A percentile compares a stretch with the other conserved stretches of the same genome.
These are phyloP conservation scores for Candida palmyrensis DNA, from an alignment of 805 yeast species.

Conservation along the genomic window DNA sequence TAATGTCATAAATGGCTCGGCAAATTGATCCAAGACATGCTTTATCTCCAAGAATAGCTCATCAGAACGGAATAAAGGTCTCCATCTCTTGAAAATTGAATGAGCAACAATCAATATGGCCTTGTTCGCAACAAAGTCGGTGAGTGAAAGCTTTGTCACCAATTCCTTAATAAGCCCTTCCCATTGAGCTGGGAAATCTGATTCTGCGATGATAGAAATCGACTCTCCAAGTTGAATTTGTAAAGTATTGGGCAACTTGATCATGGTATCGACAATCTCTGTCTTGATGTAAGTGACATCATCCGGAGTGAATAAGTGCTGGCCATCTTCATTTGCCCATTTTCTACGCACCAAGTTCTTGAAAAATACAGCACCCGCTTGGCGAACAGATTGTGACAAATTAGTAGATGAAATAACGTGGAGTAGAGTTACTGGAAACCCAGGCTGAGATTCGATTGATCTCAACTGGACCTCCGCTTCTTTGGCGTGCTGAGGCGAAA, in stretches of 20 bases:
- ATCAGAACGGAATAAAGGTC: conserved; percentile 89
- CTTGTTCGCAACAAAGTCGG: conserved; percentile 70
- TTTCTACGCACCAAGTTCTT: conserved; percentile 79
- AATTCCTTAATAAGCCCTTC: conserved; percentile 68
- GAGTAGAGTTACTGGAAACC: conserved; percentile 71
- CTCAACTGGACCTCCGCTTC: conserved; percentile 63
- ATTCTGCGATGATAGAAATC: conserved; percentile 86
- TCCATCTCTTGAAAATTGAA: conserved; percentile 94
- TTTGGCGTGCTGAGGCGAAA: conserved; percentile 59
- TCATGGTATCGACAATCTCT: conserved; percentile 85
- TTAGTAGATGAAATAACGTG: conserved; percentile 68
- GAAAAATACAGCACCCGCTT: conserved; percentile 88
- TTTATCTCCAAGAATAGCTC: conserved; percentile 83
- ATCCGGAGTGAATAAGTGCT: conserved; percentile 50
- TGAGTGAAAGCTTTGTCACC: conserved; percentile 56
- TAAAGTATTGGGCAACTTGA: conserved; percentile 67
- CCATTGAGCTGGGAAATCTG: conserved; percentile 95
- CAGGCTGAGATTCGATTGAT: conserved; percentile 57
- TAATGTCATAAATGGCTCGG: conserved; percentile 70
- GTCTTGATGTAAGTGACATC: conserved; percentile 68
- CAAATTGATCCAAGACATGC: conserved; percentile 79
- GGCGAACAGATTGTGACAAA: conserved; percentile 52
- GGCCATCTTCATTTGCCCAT: conserved; percentile 91
- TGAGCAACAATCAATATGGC: conserved; percentile 92
- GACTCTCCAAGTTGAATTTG: conserved; percentile 96